Evolutionary conservation across 2,329 filamentous ascomycete species (phyloP).

Genomic region (Epichloe glyceriae): DNA sequence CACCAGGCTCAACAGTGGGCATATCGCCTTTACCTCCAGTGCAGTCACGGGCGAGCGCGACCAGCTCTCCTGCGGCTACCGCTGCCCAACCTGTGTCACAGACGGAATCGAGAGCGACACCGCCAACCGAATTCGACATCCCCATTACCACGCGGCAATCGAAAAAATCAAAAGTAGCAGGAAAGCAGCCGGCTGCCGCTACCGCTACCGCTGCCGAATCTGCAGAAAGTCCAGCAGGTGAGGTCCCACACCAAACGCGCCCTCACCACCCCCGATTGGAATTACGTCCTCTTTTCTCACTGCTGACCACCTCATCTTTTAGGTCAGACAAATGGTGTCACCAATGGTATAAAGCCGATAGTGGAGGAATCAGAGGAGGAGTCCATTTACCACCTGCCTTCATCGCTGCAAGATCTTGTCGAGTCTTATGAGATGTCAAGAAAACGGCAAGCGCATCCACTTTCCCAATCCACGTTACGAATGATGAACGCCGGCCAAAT

Average conservation of each 20-base stretch:
- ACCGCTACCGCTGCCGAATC: constrained; percentile 24
- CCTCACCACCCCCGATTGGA: not conserved
- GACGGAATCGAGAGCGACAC: constrained; percentile 7
- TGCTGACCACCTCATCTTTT: not conserved
- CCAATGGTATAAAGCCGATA: constrained; percentile 37
- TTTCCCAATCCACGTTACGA: constrained; percentile 54
- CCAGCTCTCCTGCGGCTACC: constrained; percentile 39
- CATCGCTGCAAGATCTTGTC: constrained; percentile 77
- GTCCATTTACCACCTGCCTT: constrained; percentile 84
- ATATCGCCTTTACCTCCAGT: constrained; percentile 36
- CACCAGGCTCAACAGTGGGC: constrained; percentile 48
- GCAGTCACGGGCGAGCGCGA: constrained; percentile 41
- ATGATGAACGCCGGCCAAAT: constrained; percentile 65
- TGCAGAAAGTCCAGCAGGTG: constrained; percentile 33
- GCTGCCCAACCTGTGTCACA: constrained; percentile 32
- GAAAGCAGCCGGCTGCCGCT: constrained; percentile 28
- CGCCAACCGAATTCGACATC: constrained; percentile 12
- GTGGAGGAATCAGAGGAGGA: constrained; percentile 46
- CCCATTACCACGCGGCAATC: constrained; percentile 18
- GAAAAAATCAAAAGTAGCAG: constrained; percentile 29
- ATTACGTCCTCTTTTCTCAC: not conserved
- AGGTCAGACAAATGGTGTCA: constrained; percentile 35
- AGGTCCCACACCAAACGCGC: constrained; percentile 1
- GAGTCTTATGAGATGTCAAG: constrained; percentile 82
- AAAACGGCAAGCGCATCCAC: constrained; percentile 47